A percentile compares a stretch with the other conserved stretches of the same genome.
phyloP scores from a whole-genome alignment of 805 yeast genomes.

The Kregervanrija pseudodelftensis region DNA sequence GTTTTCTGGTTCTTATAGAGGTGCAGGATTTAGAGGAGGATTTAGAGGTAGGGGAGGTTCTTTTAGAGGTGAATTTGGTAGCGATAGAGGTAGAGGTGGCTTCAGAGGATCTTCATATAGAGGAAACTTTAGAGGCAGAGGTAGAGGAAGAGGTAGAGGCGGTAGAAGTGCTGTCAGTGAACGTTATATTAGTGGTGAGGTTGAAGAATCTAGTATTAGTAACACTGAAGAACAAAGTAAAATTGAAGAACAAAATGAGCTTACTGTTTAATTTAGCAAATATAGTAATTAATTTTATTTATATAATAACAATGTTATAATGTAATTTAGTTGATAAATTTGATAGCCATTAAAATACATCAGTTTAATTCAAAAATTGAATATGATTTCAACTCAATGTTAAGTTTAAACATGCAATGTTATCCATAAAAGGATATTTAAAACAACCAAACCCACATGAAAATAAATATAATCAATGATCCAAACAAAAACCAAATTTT shows the following conservation, averaged over 20 bases:
- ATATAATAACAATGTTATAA: too few species aligned
- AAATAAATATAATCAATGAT: slow-evolving; percentile 36
- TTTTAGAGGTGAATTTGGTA: background rate
- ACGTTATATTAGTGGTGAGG: too few species aligned
- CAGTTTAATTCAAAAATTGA: too few species aligned
- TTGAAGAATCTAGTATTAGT: too few species aligned
- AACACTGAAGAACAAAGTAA: too few species aligned
- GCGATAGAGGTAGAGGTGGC: slow-evolving; percentile 1
- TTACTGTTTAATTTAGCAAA: too few species aligned
- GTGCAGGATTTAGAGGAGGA: slow-evolving; percentile 29
- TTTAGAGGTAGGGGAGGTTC: slow-evolving; percentile 17
- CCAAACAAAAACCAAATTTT: slow-evolving; percentile 52
- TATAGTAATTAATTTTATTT: too few species aligned
- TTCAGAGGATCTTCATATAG: background rate
- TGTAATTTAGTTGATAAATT: too few species aligned
- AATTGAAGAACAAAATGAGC: too few species aligned
- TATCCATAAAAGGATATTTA: background rate
- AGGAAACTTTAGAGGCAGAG: slow-evolving; percentile 9
- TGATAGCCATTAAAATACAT: too few species aligned
- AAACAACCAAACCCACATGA: slow-evolving; percentile 34
- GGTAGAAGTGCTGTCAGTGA: slow-evolving; percentile 4
- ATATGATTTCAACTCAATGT: too few species aligned
- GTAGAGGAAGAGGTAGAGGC: slow-evolving; percentile 9
- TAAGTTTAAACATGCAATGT: too few species aligned
- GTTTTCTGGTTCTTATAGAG: background rate